Evolutionary conservation across 2,329 filamentous ascomycete species (phyloP).

Genomic region (Colletotrichum tropicale): DNA sequence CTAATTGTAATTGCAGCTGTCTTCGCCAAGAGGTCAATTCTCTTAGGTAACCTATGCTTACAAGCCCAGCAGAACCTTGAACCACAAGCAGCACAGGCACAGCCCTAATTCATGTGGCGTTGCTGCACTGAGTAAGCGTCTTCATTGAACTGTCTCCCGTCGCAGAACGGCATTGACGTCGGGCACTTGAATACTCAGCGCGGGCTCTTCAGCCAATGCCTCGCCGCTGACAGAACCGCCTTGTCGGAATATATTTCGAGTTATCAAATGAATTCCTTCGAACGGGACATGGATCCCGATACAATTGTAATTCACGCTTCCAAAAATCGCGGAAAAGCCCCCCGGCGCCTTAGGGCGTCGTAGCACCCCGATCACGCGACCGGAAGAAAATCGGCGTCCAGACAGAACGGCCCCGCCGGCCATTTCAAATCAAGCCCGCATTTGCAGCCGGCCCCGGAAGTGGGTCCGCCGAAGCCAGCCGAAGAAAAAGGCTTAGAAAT

Average conservation of each 20-base stretch:
- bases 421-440: constrained; percentile 2
- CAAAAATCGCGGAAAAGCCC: not conserved
- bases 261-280: rapidly evolving
- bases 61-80: not conserved
- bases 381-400: not conserved
- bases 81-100: not conserved
- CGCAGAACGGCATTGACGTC: not conserved
- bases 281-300: not conserved
- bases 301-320: no score
- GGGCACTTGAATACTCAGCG: not conserved
- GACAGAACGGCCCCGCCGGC: not conserved
- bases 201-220: not conserved
- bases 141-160: no score
- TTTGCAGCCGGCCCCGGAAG: not conserved
- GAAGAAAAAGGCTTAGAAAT: constrained; percentile 12
- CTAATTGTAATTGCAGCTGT: no score
- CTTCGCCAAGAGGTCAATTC: no score
- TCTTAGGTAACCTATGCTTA: no score
- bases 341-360: not conserved
- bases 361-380: not conserved
- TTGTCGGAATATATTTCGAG: not conserved
- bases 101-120: no score
- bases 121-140: not conserved
- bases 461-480: not conserved
- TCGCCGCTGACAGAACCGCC: not conserved